Conservation (phyloP, 2,329 filamentous ascomycete genomes). For the Nectriaceae sp. region DNA sequence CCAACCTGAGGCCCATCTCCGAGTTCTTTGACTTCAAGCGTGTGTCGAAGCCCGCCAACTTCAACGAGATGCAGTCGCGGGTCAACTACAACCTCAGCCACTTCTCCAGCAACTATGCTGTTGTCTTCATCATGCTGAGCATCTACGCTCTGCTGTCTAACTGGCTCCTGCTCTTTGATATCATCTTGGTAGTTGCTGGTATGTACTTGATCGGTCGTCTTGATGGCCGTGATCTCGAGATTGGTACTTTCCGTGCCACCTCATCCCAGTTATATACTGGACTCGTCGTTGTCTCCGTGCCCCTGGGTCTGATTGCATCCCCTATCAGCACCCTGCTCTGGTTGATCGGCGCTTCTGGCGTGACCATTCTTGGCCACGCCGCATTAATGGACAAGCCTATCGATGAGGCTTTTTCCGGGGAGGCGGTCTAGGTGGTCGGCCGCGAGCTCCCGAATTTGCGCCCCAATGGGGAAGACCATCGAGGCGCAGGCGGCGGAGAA, state of each 20-base stretch:
- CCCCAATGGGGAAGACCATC: constrained; percentile 99
- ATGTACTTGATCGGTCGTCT: constrained; percentile 93
- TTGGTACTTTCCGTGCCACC: constrained; percentile 80
- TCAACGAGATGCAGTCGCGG: constrained; percentile 83
- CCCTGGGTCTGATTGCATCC: constrained; percentile 81
- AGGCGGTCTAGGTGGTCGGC: constrained; percentile 99
- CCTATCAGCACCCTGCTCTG: constrained; percentile 86
- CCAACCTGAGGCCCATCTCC: constrained; percentile 85
- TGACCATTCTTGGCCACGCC: constrained; percentile 93
- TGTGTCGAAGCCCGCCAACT: constrained; percentile 90
- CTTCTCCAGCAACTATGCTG: constrained; percentile 98
- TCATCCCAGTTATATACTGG: constrained; percentile 93
- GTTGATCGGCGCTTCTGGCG: constrained; percentile 93
- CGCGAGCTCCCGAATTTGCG: constrained; percentile 95
- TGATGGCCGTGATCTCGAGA: constrained; percentile 81
- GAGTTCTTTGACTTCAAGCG: constrained; percentile 98
- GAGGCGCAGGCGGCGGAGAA: constrained; percentile 75
- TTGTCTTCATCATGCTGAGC: constrained; percentile 90
- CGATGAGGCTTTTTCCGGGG: constrained; percentile 99
- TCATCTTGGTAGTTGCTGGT: constrained; percentile 81
- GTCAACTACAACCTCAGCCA: constrained; percentile 97
- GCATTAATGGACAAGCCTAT: constrained; percentile 97
- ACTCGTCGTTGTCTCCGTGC: constrained; percentile 79
- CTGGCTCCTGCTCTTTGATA: constrained; percentile 83
- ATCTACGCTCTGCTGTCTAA: constrained; percentile 95